Percentiles rank a stretch among this genome's conserved stretches.
These are phyloP conservation scores for Blastobotrys niveus DNA, from an alignment of 1,139 yeast genomes.

Conservation along the genomic window DNA sequence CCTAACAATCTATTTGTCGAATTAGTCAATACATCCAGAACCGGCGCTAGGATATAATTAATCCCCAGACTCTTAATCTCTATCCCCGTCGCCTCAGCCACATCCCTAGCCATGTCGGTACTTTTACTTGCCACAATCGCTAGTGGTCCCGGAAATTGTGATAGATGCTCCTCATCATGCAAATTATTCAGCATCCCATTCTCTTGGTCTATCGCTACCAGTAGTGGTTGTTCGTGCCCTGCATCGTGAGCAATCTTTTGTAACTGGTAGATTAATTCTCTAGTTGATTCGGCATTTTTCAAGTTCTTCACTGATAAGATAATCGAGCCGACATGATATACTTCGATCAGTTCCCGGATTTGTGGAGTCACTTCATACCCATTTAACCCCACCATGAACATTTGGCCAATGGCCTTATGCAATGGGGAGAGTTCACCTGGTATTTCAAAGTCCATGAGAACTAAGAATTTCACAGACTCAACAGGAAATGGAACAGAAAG, in stretches of 20 bases:
- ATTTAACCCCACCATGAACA: constrained; percentile 58
- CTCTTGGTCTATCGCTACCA: constrained; percentile 43
- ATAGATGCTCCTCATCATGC: constrained; percentile 47
- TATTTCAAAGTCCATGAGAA: constrained; percentile 23
- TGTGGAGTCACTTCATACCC: constrained; percentile 54
- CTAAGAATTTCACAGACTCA: no score
- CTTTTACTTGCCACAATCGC: constrained; percentile 53
- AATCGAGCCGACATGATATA: constrained; percentile 52
- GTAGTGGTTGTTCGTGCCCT: constrained; percentile 49
- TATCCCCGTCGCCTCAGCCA: constrained; percentile 50
- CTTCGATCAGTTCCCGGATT: constrained; percentile 49
- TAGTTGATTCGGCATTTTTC: constrained; percentile 45
- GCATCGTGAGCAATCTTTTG: constrained; percentile 53
- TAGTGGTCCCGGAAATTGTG: constrained; percentile 65
- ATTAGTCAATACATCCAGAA: constrained; percentile 56
- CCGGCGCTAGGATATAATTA: constrained; percentile 57
- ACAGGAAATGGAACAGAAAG: no score
- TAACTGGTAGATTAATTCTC: constrained; percentile 47
- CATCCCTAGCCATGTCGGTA: constrained; percentile 46
- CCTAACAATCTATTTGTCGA: constrained; percentile 55
- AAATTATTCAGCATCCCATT: constrained; percentile 50
- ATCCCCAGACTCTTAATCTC: constrained; percentile 54
- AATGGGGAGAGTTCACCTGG: constrained; percentile 23
- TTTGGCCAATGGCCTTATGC: constrained; percentile 43
- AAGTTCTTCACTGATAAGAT: constrained; percentile 54